These are phyloP conservation scores for Hanseniaspora thailandica DNA, from an alignment of 805 yeast genomes.

Conservation along the genomic window DNA sequence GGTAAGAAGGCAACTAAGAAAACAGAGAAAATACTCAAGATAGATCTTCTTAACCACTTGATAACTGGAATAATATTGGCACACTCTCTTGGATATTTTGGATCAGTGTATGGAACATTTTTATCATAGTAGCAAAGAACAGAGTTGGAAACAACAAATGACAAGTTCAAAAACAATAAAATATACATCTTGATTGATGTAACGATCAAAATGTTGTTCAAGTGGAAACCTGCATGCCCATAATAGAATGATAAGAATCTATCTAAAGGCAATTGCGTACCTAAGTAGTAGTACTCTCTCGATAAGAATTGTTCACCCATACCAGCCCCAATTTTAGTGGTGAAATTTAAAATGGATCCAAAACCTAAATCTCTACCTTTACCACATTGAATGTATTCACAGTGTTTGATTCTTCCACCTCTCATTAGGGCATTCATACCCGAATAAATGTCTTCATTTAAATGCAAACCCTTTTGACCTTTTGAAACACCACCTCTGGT, in stretches of 20 bases:
- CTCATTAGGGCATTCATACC: conserved; percentile 74
- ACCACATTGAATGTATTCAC: conserved; percentile 83
- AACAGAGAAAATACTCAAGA: conserved; percentile 68
- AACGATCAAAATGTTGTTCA: conserved; percentile 67
- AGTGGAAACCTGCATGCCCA: conserved; percentile 80
- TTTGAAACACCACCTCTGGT: conserved; percentile 83
- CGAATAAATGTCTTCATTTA: conserved; percentile 80
- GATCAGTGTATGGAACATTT: conserved; percentile 56
- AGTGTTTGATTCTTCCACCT: conserved; percentile 80
- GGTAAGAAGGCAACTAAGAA: conserved; percentile 74
- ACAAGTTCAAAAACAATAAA: conserved; percentile 58
- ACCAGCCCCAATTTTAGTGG: conserved; percentile 83
- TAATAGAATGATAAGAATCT: conserved; percentile 72
- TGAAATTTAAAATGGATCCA: conserved; percentile 73
- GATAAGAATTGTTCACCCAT: conserved; percentile 86
- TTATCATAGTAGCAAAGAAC: conserved; percentile 56
- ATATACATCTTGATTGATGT: conserved; percentile 61
- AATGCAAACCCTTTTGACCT: conserved; percentile 75
- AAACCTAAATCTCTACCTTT: conserved; percentile 83
- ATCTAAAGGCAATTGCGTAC: conserved; percentile 69
- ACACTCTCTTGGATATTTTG: conserved; percentile 56
- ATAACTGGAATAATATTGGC: conserved; percentile 61
- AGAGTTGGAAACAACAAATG: conserved; percentile 58
- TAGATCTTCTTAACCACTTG: conserved; percentile 73
- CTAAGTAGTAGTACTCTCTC: conserved; percentile 70